phyloP scores from a whole-genome alignment of 495 filamentous ascomycete species.

The Chaetomium fimeti region DNA sequence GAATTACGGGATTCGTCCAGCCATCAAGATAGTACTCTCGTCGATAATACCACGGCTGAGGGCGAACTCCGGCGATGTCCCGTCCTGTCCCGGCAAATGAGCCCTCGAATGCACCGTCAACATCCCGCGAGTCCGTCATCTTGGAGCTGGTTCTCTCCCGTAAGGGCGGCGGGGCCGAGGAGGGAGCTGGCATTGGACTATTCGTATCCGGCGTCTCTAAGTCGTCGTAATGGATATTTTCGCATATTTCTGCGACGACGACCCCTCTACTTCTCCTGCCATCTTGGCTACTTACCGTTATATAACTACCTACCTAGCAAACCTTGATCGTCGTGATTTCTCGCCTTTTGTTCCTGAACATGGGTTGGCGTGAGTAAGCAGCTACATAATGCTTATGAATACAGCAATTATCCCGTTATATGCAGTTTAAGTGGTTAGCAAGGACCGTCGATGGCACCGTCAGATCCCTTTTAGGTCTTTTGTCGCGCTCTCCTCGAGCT shows the following conservation, averaged over 20 bases:
- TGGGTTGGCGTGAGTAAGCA: conserved; percentile 4
- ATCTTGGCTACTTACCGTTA: background rate
- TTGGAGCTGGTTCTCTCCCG: no score
- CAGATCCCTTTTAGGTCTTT: no score
- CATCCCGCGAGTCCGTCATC: background rate
- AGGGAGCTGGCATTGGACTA: background rate
- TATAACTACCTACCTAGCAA: background rate
- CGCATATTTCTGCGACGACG: no score
- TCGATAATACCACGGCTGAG: conserved; percentile 22
- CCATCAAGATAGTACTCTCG: conserved; percentile 26
- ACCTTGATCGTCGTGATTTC: background rate
- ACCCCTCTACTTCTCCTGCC: background rate
- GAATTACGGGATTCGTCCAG: conserved; percentile 28
- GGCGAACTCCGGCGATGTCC: background rate
- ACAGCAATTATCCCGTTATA: background rate
- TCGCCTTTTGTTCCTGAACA: background rate
- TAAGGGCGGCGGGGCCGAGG: background rate
- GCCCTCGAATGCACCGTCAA: conserved; percentile 26
- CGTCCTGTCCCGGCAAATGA: conserved; percentile 26
- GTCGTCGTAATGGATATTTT: no score
- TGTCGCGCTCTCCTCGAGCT: no score
- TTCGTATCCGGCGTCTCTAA: background rate
- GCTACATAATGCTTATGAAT: background rate
- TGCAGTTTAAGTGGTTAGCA: no score
- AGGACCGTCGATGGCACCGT: no score